Evolutionary conservation across 116 monocot species (phyloP).

Genomic region (Papilionanthe hybrid): DNA sequence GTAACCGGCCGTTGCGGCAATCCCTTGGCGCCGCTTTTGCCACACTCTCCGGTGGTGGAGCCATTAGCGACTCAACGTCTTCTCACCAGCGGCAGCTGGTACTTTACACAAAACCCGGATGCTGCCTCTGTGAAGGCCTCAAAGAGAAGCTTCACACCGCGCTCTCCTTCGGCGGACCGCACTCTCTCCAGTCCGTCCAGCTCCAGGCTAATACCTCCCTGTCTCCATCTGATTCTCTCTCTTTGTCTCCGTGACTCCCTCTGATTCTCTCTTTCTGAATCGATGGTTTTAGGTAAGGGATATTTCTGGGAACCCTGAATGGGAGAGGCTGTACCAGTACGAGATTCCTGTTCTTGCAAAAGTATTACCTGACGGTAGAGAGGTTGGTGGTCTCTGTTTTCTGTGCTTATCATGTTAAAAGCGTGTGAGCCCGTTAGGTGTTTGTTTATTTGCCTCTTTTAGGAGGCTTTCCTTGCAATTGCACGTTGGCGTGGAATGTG

Average conservation of each 20-base stretch:
- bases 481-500: neutral
- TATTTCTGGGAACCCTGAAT: conserved; percentile 63
- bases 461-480: neutral
- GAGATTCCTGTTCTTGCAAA: conserved; percentile 90
- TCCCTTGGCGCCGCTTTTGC: neutral
- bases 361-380: conserved; percentile 71
- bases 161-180: conserved; percentile 45
- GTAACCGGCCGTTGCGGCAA: neutral
- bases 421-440: neutral
- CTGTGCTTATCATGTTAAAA: neutral
- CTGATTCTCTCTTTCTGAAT: neutral
- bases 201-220: conserved; percentile 32
- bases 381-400: conserved; percentile 30
- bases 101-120: conserved; percentile 82
- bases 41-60: neutral
- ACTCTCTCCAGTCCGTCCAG: conserved; percentile 48
- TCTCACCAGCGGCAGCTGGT: conserved; percentile 39
- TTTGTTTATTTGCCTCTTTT: conserved; percentile 22
- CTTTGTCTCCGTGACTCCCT: neutral
- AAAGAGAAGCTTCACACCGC: conserved; percentile 95
- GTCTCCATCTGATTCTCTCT: neutral
- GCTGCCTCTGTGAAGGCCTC: conserved; percentile 96
- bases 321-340: conserved; percentile 87
- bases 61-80: neutral
- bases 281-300: conserved; percentile 51